These are phyloP conservation scores for Pittosporum tobira DNA, from an alignment of 129 eudicot genomes.

Conservation along the genomic window DNA sequence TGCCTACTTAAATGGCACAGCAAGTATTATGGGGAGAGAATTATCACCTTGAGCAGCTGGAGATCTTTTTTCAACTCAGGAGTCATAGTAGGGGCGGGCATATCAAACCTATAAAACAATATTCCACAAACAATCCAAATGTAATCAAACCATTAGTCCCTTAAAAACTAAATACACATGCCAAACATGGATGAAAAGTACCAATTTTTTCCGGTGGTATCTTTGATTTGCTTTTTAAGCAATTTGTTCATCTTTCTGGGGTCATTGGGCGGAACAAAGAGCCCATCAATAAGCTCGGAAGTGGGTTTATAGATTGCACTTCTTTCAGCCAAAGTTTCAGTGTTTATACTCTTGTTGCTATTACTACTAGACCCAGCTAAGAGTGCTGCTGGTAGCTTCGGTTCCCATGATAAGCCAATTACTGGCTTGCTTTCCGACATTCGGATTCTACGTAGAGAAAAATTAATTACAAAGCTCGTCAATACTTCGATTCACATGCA, in stretches of 20 bases:
- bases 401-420: slow-evolving; percentile 80
- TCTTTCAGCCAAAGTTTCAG: slow-evolving; percentile 14
- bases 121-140: slow-evolving; percentile 21
- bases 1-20: background rate
- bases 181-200: slow-evolving; percentile 18
- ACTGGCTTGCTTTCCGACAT: slow-evolving; percentile 42
- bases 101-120: slow-evolving; percentile 62
- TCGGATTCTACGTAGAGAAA: slow-evolving; percentile 15
- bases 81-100: slow-evolving; percentile 85
- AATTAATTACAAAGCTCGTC: background rate
- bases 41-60: slow-evolving; percentile 72
- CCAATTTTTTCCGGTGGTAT: slow-evolving; percentile 77
- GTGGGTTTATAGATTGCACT: slow-evolving; percentile 39
- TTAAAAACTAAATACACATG: background rate
- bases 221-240: slow-evolving; percentile 71
- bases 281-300: slow-evolving; percentile 81
- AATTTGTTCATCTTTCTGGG: slow-evolving; percentile 69
- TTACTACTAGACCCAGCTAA: slow-evolving; percentile 7
- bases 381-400: slow-evolving; percentile 37
- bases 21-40: too few relatives aligned
- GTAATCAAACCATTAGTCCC: slow-evolving; percentile 7
- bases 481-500: background rate
- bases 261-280: slow-evolving; percentile 83
- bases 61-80: slow-evolving; percentile 88
- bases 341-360: slow-evolving; percentile 5